Percentiles rank a stretch among this genome's conserved stretches.
Conservation (phyloP, 345 rosid genomes). For the Physaria fendleri region DNA sequence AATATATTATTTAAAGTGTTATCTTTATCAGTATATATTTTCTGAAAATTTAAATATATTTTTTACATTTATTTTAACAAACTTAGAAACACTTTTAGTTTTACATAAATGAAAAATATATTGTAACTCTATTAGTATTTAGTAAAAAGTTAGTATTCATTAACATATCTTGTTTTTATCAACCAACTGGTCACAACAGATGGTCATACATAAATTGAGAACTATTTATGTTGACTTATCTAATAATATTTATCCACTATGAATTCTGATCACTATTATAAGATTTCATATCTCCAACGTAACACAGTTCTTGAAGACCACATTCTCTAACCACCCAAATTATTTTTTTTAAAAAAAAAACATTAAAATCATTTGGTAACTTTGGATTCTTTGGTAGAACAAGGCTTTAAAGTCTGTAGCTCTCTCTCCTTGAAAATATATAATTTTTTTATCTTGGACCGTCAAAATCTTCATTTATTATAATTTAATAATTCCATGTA, state of each 20-base stretch:
- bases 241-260: background rate
- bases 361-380: slow-evolving; percentile 22
- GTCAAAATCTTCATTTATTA: slow-evolving; percentile 25
- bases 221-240: no score
- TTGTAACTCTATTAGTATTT: no score
- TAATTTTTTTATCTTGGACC: slow-evolving; percentile 28
- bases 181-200: no score
- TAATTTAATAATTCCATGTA: slow-evolving; percentile 23
- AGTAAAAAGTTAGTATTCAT: no score
- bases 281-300: background rate
- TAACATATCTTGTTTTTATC: no score
- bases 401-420: slow-evolving; percentile 29
- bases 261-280: background rate
- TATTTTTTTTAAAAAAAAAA: background rate
- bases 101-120: no score
- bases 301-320: slow-evolving; percentile 1
- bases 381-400: slow-evolving; percentile 50
- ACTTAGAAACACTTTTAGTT: no score
- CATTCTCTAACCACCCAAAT: slow-evolving; percentile 17
- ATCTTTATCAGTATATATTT: no score
- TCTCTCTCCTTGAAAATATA: slow-evolving; percentile 23
- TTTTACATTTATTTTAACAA: no score
- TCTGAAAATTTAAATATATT: no score
- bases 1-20: no score
- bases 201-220: no score